Evolutionary conservation across 1,139 yeast species (phyloP).

Genomic region (Blastobotrys persicus): DNA sequence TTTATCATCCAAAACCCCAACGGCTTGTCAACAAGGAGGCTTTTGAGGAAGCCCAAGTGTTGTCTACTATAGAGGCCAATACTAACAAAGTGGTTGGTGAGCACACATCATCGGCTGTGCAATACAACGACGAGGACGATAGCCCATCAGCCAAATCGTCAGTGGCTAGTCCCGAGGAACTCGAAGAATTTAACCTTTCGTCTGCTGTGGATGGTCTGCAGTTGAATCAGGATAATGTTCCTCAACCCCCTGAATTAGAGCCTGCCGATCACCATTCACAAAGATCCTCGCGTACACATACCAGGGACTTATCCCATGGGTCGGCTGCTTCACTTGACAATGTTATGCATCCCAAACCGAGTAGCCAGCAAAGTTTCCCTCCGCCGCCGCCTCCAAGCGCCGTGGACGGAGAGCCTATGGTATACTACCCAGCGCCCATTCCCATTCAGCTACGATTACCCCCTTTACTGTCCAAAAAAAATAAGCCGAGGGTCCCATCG

Average conservation of each 20-base stretch:
- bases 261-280: not conserved
- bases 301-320: not conserved
- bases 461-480: constrained; percentile 28
- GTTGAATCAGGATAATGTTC: not conserved
- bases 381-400: constrained; percentile 12
- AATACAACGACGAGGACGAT: not conserved
- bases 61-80: constrained; percentile 11
- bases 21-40: constrained; percentile 18
- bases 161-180: constrained; percentile 3
- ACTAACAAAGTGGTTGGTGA: not conserved
- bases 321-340: constrained; percentile 1
- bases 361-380: not conserved
- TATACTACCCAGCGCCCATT: constrained; percentile 38
- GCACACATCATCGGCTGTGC: not conserved
- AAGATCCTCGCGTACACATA: not conserved
- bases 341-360: constrained; percentile 16
- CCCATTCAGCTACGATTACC: constrained; percentile 31
- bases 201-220: constrained; percentile 3
- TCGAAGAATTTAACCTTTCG: constrained; percentile 1
- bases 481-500: constrained; percentile 8
- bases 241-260: not conserved
- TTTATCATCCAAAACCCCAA: constrained; percentile 30
- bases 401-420: constrained; percentile 21
- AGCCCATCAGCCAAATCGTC: not conserved
- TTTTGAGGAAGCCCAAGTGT: constrained; percentile 20